These are phyloP conservation scores for Tylopilus cervinicoccineus DNA, from an alignment of 768 basidiomycete genomes.

Conservation along the genomic window DNA sequence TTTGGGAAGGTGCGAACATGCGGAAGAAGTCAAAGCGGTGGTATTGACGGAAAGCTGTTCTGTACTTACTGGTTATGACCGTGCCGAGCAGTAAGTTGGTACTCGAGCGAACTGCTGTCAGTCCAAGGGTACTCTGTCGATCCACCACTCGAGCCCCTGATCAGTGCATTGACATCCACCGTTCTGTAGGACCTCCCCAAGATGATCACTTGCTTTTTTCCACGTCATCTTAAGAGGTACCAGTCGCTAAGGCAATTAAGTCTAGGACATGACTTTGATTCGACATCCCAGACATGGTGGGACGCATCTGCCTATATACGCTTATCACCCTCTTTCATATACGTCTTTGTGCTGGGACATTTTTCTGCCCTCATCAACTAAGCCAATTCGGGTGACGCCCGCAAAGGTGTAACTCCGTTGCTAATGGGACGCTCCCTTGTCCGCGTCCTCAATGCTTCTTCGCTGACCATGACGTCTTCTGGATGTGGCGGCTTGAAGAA, in stretches of 20 bases:
- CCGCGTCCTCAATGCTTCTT: conserved; percentile 47
- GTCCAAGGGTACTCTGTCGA: no score
- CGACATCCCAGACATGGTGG: not conserved
- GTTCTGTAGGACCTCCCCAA: no score
- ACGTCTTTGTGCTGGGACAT: not conserved
- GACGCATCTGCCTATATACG: not conserved
- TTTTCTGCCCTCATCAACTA: conserved; percentile 7
- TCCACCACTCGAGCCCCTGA: no score
- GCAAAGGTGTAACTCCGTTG: conserved; percentile 19
- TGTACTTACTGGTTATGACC: not conserved
- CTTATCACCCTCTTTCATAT: not conserved
- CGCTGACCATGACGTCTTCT: conserved; percentile 66
- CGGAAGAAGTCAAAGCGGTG: conserved; percentile 17
- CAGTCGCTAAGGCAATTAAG: not conserved
- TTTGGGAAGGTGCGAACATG: conserved; percentile 21
- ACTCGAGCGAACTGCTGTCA: no score
- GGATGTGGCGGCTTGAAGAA: conserved; percentile 75
- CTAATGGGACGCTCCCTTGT: conserved; percentile 29
- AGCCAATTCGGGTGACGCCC: conserved; percentile 20
- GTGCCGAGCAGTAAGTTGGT: not conserved
- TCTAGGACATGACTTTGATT: not conserved
- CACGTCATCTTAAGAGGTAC: no score
- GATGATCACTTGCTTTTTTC: no score
- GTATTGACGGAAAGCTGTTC: conserved; percentile 2
- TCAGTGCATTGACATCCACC: no score